Evolutionary conservation across 768 basidiomycete species (phyloP).

Genomic region (Boletus eberwhitei): DNA sequence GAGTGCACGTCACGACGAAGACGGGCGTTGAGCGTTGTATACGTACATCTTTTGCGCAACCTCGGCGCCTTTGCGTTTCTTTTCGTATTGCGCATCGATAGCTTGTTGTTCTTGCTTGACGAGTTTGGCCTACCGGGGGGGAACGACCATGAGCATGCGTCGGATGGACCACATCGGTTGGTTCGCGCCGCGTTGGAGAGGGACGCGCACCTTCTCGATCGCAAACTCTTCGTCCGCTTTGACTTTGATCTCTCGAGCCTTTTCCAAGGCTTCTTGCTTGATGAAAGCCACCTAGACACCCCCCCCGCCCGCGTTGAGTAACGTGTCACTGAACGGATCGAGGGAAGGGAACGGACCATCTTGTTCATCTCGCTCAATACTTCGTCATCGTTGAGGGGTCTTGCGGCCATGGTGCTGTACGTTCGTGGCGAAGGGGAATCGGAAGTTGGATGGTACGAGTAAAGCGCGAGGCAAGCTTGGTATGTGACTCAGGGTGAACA

Average conservation of each 20-base stretch:
- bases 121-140: constrained; percentile 72
- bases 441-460: not conserved
- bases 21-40: constrained; percentile 1
- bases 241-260: constrained; percentile 93
- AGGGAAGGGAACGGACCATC: constrained; percentile 64
- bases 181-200: not conserved
- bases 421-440: not conserved
- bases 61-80: constrained; percentile 92
- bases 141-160: not conserved
- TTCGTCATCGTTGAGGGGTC: constrained; percentile 91
- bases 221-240: constrained; percentile 99
- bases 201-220: constrained; percentile 81
- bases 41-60: constrained; percentile 94
- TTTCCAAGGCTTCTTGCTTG: constrained; percentile 97
- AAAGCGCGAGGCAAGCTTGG: not conserved
- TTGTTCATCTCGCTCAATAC: constrained; percentile 97
- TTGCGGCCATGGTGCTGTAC: constrained; percentile 55
- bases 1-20: not conserved
- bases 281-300: constrained; percentile 84
- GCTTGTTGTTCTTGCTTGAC: constrained; percentile 95
- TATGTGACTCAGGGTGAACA: not conserved
- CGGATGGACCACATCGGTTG: not conserved
- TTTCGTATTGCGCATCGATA: constrained; percentile 92
- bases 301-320: not conserved
- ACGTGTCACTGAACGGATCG: not conserved